A percentile compares a stretch with the other conserved stretches of the same genome.
These are phyloP conservation scores for Alternaria solani DNA, from an alignment of 2,329 filamentous ascomycete species.

Conservation along the genomic window DNA sequence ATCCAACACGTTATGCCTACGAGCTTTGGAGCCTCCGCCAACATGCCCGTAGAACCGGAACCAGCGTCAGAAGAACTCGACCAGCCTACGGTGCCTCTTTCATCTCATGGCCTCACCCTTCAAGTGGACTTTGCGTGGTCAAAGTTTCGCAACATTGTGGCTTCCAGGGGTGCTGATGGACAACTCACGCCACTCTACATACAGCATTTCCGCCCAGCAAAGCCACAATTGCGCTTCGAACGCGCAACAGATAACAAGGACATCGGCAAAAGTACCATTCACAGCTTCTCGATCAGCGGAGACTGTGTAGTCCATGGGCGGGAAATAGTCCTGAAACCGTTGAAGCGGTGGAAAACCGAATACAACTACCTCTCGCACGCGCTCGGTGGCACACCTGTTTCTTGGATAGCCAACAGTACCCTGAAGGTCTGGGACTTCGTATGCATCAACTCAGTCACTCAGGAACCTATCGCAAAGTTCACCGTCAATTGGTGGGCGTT, in stretches of 20 bases:
- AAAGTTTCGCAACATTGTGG: constrained; percentile 29
- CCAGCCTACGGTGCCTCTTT: not conserved
- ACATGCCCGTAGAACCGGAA: not conserved
- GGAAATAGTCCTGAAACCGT: constrained; percentile 24
- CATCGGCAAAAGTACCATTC: constrained; percentile 26
- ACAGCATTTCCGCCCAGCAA: constrained; percentile 28
- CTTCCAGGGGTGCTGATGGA: constrained; percentile 16
- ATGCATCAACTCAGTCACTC: constrained; percentile 24
- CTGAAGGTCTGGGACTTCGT: constrained; percentile 33
- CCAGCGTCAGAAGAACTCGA: not conserved
- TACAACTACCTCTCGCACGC: constrained; percentile 33
- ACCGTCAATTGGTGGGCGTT: constrained; percentile 27
- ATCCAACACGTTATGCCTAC: not conserved
- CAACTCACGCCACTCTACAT: constrained; percentile 24
- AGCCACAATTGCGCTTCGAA: constrained; percentile 29
- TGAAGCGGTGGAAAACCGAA: constrained; percentile 29
- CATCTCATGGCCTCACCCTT: constrained; percentile 17
- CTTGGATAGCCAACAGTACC: constrained; percentile 25
- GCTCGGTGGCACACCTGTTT: constrained; percentile 11
- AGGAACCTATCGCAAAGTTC: constrained; percentile 30
- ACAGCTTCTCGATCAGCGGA: constrained; percentile 25
- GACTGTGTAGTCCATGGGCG: constrained; percentile 24
- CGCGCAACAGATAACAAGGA: constrained; percentile 2
- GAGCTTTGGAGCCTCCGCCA: not conserved
- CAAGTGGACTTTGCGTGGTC: constrained; percentile 31